These are phyloP conservation scores for Paramyrothecium roridum DNA, from an alignment of 2,329 filamentous ascomycete genomes.

Conservation along the genomic window DNA sequence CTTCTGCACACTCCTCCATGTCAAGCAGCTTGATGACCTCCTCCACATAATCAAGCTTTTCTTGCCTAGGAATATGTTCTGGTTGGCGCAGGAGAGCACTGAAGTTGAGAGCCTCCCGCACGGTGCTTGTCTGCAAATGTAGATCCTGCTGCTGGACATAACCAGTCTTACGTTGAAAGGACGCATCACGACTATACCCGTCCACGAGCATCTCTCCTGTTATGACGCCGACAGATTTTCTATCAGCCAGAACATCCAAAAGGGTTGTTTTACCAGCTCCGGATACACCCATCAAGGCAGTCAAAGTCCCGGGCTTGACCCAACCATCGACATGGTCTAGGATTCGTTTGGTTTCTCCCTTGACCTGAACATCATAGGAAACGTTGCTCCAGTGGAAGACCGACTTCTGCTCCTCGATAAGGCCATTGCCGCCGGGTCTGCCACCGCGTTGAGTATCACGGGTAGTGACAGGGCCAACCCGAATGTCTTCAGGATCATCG, in stretches of 20 bases:
- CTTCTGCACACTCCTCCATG: conserved; percentile 84
- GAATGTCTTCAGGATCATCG: conserved; percentile 6
- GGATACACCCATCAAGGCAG: conserved; percentile 82
- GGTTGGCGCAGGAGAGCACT: conserved; percentile 81
- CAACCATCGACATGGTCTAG: conserved; percentile 83
- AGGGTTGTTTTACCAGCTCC: conserved; percentile 89
- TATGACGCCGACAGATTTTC: conserved; percentile 82
- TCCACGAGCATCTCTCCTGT: conserved; percentile 72
- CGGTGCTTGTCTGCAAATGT: conserved; percentile 78
- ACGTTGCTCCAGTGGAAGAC: conserved; percentile 83
- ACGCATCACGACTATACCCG: conserved; percentile 63
- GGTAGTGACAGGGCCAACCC: conserved; percentile 50
- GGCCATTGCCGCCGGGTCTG: conserved; percentile 27
- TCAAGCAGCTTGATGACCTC: conserved; percentile 85
- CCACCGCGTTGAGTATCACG: conserved; percentile 45
- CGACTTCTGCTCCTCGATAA: conserved; percentile 55
- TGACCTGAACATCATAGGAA: conserved; percentile 73
- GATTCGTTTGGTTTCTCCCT: conserved; percentile 69
- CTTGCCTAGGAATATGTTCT: conserved; percentile 60
- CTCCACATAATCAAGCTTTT: conserved; percentile 85
- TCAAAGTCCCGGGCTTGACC: conserved; percentile 86
- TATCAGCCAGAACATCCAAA: conserved; percentile 76
- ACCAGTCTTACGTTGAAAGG: conserved; percentile 85
- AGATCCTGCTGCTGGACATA: conserved; percentile 91
- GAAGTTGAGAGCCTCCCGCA: conserved; percentile 81